A percentile compares a stretch with the other conserved stretches of the same genome.
Evolutionary conservation across 108 stramenopile genomes (phyloP).

Genomic region (Nitzschia putrida): DNA sequence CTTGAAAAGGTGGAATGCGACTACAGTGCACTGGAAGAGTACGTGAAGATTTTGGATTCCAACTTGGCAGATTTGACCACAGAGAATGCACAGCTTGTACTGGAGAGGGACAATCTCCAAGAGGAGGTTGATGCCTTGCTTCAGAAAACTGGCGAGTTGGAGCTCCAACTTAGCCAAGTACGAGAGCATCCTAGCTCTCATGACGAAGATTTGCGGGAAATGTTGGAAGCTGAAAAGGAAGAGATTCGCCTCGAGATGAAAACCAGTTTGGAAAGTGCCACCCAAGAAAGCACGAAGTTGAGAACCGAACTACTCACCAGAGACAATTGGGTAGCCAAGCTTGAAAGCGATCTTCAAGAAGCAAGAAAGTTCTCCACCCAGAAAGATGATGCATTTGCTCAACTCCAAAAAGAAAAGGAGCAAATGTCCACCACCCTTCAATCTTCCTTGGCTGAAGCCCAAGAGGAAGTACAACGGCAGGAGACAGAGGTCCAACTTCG

Average conservation of each 20-base stretch:
- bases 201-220: constrained; percentile 24
- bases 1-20: constrained; percentile 23
- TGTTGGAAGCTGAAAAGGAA: constrained; percentile 31
- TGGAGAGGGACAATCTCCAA: constrained; percentile 32
- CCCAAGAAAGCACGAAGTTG: constrained; percentile 2
- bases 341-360: constrained; percentile 24
- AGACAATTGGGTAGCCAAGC: constrained; percentile 8
- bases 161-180: neutral
- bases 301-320: constrained; percentile 12
- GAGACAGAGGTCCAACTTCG: constrained; percentile 21
- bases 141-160: constrained; percentile 15
- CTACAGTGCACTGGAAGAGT: constrained; percentile 29
- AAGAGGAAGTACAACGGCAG: constrained; percentile 2
- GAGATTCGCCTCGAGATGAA: constrained; percentile 27
- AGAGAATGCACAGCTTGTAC: constrained; percentile 27
- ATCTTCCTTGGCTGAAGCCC: constrained; percentile 16
- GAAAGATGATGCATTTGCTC: constrained; percentile 17
- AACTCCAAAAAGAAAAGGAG: constrained; percentile 10
- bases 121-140: constrained; percentile 28
- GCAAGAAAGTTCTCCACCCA: constrained; percentile 7
- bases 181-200: constrained; percentile 12
- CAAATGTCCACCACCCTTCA: neutral
- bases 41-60: constrained; percentile 35
- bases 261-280: neutral
- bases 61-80: constrained; percentile 33